phyloP scores from a whole-genome alignment of 106 monocot species.

The Apostasia shenzhenica region DNA sequence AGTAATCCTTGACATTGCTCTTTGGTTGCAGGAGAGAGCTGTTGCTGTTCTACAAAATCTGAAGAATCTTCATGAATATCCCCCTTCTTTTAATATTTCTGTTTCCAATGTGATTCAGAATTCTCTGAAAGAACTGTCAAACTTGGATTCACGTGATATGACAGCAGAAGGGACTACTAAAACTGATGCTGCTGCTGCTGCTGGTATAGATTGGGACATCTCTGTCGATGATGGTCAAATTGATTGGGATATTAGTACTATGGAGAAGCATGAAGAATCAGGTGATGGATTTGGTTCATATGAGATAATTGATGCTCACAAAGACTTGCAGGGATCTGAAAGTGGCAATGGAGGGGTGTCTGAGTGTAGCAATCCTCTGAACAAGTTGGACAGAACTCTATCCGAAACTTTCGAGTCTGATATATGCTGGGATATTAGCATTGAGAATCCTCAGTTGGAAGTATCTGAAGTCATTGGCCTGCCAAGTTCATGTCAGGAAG shows the following conservation, averaged over 20 bases:
- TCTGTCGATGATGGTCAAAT: slow-evolving; percentile 75
- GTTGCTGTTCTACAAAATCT: slow-evolving; percentile 52
- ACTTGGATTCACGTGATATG: slow-evolving; percentile 6
- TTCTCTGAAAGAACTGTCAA: slow-evolving; percentile 29
- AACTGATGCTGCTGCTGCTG: slow-evolving; percentile 18
- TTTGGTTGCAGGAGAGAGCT: slow-evolving; percentile 50
- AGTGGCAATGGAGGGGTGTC: slow-evolving; percentile 22
- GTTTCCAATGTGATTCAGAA: slow-evolving; percentile 49
- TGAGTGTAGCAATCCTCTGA: slow-evolving; percentile 16
- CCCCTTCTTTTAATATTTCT: slow-evolving; percentile 64
- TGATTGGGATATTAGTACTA: slow-evolving; percentile 74
- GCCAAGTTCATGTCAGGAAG: slow-evolving; percentile 21
- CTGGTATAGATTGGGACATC: slow-evolving; percentile 89
- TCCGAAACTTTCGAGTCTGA: slow-evolving; percentile 41
- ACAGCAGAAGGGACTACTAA: slow-evolving; percentile 21
- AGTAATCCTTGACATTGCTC: background rate
- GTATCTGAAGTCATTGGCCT: slow-evolving; percentile 25
- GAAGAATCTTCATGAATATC: slow-evolving; percentile 56
- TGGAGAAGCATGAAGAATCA: slow-evolving; percentile 46
- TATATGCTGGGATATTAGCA: slow-evolving; percentile 87
- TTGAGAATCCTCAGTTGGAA: slow-evolving; percentile 52
- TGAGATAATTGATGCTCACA: slow-evolving; percentile 69
- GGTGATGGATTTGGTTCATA: slow-evolving; percentile 63
- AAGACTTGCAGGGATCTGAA: slow-evolving; percentile 45
- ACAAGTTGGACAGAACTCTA: slow-evolving; percentile 13